These are phyloP conservation scores for Domatiomyces catenatus DNA, from an alignment of 2,329 filamentous ascomycete species.

Conservation along the genomic window DNA sequence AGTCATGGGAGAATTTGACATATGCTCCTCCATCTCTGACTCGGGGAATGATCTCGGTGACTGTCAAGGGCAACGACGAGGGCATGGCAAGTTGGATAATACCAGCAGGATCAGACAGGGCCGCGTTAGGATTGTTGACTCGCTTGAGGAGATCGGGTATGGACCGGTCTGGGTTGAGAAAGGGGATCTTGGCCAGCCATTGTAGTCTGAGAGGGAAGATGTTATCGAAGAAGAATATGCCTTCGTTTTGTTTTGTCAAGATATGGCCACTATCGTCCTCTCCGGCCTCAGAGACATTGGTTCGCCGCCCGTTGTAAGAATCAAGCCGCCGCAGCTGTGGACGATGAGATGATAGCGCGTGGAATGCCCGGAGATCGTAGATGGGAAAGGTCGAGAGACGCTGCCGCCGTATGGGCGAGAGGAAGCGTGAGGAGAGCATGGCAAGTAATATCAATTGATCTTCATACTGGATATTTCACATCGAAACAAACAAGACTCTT, in stretches of 20 bases:
- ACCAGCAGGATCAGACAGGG: conserved; percentile 40
- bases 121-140: conserved; percentile 36
- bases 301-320: conserved; percentile 3
- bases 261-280: conserved; percentile 54
- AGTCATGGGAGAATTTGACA: conserved; percentile 59
- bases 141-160: conserved; percentile 36
- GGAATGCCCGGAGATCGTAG: neutral
- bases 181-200: conserved; percentile 42
- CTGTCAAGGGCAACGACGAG: conserved; percentile 44
- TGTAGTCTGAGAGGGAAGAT: conserved; percentile 68
- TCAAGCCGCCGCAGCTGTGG: neutral
- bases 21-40: conserved; percentile 88
- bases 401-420: neutral
- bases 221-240: conserved; percentile 81
- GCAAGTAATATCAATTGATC: neutral
- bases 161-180: conserved; percentile 28
- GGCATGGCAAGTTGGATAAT: conserved; percentile 50
- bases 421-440: neutral
- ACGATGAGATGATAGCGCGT: neutral
- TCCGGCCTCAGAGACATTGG: conserved; percentile 16
- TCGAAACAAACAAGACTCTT: neutral
- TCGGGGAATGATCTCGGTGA: conserved; percentile 68
- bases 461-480: neutral
- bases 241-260: conserved; percentile 56
- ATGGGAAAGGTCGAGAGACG: neutral